phyloP scores from a whole-genome alignment of 2,329 filamentous ascomycete genomes.

The Exophiala sideris region DNA sequence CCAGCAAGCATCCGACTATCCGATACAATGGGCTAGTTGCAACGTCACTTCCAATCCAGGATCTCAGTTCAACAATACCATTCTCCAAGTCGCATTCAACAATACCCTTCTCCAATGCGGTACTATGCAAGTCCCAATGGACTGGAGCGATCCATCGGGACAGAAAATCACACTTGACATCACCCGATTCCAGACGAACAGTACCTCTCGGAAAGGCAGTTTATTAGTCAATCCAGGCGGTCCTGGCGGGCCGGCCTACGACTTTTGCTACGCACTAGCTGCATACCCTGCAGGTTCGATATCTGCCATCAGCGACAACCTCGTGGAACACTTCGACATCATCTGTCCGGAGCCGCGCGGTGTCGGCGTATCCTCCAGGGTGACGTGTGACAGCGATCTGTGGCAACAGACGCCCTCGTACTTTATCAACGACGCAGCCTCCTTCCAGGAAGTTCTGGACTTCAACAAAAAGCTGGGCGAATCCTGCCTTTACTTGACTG shows the following conservation, averaged over 20 bases:
- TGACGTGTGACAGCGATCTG: slow-evolving; percentile 38
- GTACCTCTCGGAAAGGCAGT: slow-evolving; percentile 30
- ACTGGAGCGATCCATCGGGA: slow-evolving; percentile 33
- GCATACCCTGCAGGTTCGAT: no score
- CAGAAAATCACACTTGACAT: slow-evolving; percentile 32
- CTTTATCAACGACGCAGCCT: slow-evolving; percentile 6
- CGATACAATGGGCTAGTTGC: no score
- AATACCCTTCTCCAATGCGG: slow-evolving; percentile 4
- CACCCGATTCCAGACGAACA: slow-evolving; percentile 26
- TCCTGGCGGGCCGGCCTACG: slow-evolving; percentile 32
- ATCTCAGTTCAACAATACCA: no score
- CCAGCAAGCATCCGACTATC: no score
- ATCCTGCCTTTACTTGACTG: slow-evolving; percentile 41
- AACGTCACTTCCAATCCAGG: no score
- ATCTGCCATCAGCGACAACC: slow-evolving; percentile 21
- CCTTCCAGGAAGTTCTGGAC: slow-evolving; percentile 34
- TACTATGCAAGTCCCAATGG: slow-evolving; percentile 31
- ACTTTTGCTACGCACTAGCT: no score
- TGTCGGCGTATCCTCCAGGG: slow-evolving; percentile 40
- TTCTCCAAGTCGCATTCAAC: no score
- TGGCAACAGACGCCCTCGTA: slow-evolving; percentile 38
- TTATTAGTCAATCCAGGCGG: slow-evolving; percentile 37
- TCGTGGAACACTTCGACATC: slow-evolving; percentile 40
- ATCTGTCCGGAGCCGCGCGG: slow-evolving; percentile 46
- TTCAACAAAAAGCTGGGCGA: slow-evolving; percentile 41